Evolutionary conservation across 805 yeast genomes (phyloP), one percentile per base, ranked within the genome.

Genomic region (Ogataea zsoltii): DNA sequence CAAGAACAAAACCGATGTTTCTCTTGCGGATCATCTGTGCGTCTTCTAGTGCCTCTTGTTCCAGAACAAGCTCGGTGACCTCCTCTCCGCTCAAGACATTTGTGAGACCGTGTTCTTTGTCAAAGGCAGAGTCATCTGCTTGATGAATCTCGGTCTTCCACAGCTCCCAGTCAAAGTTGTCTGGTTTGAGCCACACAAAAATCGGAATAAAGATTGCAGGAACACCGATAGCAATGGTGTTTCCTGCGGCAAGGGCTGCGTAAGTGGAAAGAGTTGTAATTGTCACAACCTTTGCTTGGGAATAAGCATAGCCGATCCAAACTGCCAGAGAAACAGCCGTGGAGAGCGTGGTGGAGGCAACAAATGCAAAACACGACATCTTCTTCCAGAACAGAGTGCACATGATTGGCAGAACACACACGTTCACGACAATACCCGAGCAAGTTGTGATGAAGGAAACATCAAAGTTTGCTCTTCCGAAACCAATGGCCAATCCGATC

Each of bases 221-320:
- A 18, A 75, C 62, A 41, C 71, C 74, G 46, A 79, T 68, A 1
- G 83, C 82, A 49, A 76, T 76, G 13, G 78, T 75, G 57, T 79
- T 79, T 35, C 84, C 84, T 1, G 79, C 77, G 47, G 79, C 73
- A 73, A 74, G 74, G 17, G 83, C 68, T 50, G 71, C 71, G 57
- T 78, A 80, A 45, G 71, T 72, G 42, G 77, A 76, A 31, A 80
- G 70, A 1, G 62, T 46, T 10, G 56, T 65, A 61, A 63, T 36
- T 2, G 48, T 58, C 19, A 63, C 52, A 6, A 35, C 19, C 2
- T 49, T 47, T 13, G 61, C 55, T 34, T 65, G 57, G 4, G 63
- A 59, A 33, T 68, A 57, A 7, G 75, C 63, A 38, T 66, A 63
- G 3, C 66, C 72, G 29, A 68, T 53, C 66, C 66, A 62, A 16